Percentiles rank a stretch among this genome's conserved stretches.
phyloP scores from a whole-genome alignment of 768 basidiomycete species.

The Lentinus brumalis region DNA sequence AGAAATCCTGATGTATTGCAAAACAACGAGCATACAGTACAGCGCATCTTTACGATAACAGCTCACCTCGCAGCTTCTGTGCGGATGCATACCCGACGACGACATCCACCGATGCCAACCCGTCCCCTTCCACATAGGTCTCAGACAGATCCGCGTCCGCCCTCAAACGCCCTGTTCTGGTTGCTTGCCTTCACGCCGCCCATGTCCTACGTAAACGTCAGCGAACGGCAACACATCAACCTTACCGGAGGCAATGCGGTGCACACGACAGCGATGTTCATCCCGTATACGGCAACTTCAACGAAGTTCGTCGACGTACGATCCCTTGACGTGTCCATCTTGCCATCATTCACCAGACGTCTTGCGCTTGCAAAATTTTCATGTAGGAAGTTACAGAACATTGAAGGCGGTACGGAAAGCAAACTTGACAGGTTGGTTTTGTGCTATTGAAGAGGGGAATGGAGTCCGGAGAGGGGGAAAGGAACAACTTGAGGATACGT shows the following conservation, averaged over 20 bases:
- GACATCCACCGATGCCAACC: no score
- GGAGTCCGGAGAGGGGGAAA: slow-evolving; percentile 40
- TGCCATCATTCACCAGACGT: slow-evolving; percentile 8
- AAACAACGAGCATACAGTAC: no score
- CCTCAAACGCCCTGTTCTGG: no score
- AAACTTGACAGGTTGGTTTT: slow-evolving; percentile 71
- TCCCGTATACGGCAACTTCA: background rate
- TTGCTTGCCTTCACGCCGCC: no score
- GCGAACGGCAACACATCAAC: background rate
- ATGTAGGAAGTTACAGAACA: slow-evolving; percentile 54
- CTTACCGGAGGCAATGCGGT: background rate
- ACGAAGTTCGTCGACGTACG: background rate
- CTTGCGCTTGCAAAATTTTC: slow-evolving; percentile 28
- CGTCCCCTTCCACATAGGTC: no score
- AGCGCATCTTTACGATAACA: no score
- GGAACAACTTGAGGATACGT: slow-evolving; percentile 26
- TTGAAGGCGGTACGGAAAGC: slow-evolving; percentile 51
- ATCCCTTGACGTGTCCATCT: background rate
- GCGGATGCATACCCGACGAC: no score
- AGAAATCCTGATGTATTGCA: no score
- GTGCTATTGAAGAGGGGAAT: slow-evolving; percentile 50
- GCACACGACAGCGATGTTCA: background rate
- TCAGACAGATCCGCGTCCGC: no score
- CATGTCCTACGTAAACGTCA: no score
- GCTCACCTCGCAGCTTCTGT: no score